Base-by-base conservation (phyloP, 2,329 filamentous ascomycete genomes). In the Hypoxylon sp. region DNA sequence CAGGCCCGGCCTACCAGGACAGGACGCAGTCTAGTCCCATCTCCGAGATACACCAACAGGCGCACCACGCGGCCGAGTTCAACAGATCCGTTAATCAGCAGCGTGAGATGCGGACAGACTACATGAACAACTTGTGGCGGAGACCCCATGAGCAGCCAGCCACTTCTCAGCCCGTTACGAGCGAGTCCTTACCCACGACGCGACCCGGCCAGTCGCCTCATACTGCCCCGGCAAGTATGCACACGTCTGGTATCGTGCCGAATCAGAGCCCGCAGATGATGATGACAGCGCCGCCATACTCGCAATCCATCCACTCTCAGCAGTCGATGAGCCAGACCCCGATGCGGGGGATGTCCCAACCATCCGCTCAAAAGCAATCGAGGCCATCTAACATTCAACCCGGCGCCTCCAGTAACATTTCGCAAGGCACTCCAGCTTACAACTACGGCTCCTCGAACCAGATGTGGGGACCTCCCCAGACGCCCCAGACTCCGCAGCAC, bases 1-100 rank as follows among this genome's bases (percentile, higher is more conserved):
- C 91, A 12, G 96, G 94, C 22, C 89, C 91, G 36, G 85, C 93
- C 8, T 99, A 97, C 79, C 91, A 95, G 78, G 96, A 98, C 76
- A 87, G 93, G 71, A 92, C 90, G 7, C 89, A 94, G 76, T 84
- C 93, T 9, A 92, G 90, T 68, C 87, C 90, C 28, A 85, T 92
- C 26, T 84, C 87, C 48, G 95, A 98, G 73, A 88, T 98, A 56
- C 84, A 96, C 69, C 91, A 91, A 46, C 93, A 97, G 78, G 93
- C 93, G 26, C 89, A 93, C 52, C 93, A 97, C 68, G 91, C 95
- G 16, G 93, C 93, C 61, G 95, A 98, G 71, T 97, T 91, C 81
- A 98, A 95, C 81, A 93, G 96, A 73, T 86, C 87, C 48, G 84
- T 98, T 53, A 93, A 91, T 73, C 87, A 91, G 71, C 91, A 94